phyloP scores from a whole-genome alignment of 1,284 basidiomycete species.

The Ustilago tritici region DNA sequence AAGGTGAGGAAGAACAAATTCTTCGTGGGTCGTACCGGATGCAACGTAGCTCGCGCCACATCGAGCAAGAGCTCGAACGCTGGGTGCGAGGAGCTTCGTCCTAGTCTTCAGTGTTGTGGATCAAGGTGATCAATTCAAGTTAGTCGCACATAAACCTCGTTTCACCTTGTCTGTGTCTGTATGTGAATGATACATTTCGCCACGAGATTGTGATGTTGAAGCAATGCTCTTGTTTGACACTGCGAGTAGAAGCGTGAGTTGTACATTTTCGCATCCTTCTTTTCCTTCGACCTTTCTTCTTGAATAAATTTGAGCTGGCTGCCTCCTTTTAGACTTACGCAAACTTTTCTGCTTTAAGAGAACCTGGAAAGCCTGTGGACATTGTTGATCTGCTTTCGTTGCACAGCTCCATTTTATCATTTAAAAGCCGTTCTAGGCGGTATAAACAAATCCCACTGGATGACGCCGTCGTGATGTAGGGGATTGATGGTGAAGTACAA shows the following conservation, averaged over 20 bases:
- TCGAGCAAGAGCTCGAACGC: slow-evolving; percentile 45
- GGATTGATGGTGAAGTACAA: background rate
- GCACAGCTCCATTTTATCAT: too few species aligned
- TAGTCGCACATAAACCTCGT: too few species aligned
- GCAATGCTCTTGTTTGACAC: too few species aligned
- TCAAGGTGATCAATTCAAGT: background rate
- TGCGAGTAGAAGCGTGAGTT: background rate
- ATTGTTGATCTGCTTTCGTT: background rate
- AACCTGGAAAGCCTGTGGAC: background rate
- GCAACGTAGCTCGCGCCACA: slow-evolving; percentile 43
- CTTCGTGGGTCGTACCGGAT: slow-evolving; percentile 13
- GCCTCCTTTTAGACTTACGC: too few species aligned
- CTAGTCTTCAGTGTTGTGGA: background rate
- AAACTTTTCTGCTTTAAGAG: too few species aligned
- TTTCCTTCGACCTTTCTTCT: too few species aligned
- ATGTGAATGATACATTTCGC: too few species aligned
- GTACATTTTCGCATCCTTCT: background rate
- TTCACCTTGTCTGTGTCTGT: too few species aligned
- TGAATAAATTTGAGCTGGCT: too few species aligned
- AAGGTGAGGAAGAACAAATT: background rate
- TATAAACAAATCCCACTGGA: background rate
- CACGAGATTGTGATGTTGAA: too few species aligned
- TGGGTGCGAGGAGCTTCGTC: slow-evolving; percentile 38
- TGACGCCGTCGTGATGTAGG: background rate
- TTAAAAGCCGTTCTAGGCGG: too few species aligned